Evolutionary conservation across 495 filamentous ascomycete genomes (phyloP).

Genomic region (Penicillium paxilli): DNA sequence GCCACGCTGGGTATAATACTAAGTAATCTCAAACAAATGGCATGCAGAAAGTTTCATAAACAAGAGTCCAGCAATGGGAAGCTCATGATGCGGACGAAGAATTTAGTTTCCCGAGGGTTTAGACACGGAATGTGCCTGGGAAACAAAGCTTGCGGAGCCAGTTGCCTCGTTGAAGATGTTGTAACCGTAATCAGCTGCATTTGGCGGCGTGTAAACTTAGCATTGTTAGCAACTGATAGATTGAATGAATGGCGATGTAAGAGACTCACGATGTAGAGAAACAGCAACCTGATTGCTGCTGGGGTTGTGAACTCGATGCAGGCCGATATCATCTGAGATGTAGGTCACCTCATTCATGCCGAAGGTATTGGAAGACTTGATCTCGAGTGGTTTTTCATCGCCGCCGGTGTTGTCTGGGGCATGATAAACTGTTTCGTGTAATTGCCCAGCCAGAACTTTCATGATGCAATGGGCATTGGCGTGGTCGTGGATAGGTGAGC

Average conservation of each 20-base stretch:
- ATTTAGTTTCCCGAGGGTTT: neutral
- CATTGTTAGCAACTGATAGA: neutral
- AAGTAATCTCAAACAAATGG: neutral
- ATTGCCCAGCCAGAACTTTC: slow-evolving; percentile 53
- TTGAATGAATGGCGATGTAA: too few relatives aligned
- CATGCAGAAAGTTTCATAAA: neutral
- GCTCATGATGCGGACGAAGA: neutral
- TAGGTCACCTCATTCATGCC: slow-evolving; percentile 66
- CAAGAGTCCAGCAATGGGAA: neutral
- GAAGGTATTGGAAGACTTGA: slow-evolving; percentile 31
- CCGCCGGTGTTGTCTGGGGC: slow-evolving; percentile 51
- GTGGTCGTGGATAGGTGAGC: slow-evolving; percentile 82
- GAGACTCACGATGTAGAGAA: slow-evolving; percentile 70
- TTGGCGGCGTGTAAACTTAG: slow-evolving; percentile 36
- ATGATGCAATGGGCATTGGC: slow-evolving; percentile 75
- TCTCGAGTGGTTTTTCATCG: slow-evolving; percentile 16
- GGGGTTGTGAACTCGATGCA: slow-evolving; percentile 79
- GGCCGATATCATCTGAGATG: slow-evolving; percentile 77
- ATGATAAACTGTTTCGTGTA: slow-evolving; percentile 74
- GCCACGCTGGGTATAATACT: neutral
- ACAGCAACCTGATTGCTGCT: slow-evolving; percentile 69
- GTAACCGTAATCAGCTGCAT: slow-evolving; percentile 77
- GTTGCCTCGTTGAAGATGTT: slow-evolving; percentile 70
- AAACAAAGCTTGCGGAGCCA: slow-evolving; percentile 48
- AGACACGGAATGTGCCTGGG: slow-evolving; percentile 25